Percentiles rank a stretch among this genome's conserved stretches.
These are phyloP conservation scores for Colletotrichum tanaceti DNA, from an alignment of 2,329 filamentous ascomycete genomes.

Conservation along the genomic window DNA sequence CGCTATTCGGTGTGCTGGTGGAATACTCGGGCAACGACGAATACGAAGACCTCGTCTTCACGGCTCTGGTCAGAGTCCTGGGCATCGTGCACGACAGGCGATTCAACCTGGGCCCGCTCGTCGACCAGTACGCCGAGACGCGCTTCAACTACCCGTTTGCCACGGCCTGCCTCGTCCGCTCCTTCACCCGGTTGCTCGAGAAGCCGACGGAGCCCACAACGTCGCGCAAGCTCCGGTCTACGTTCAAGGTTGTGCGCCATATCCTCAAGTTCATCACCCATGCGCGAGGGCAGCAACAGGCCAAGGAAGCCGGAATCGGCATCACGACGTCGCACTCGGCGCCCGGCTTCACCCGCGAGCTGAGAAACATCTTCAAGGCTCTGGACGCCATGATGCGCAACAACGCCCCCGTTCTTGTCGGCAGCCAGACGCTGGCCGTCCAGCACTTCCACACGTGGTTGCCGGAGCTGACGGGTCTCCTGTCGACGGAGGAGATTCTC, in stretches of 20 bases:
- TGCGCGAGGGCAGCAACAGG: slow-evolving; percentile 84
- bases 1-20: slow-evolving; percentile 89
- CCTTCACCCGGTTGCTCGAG: slow-evolving; percentile 84
- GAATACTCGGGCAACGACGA: slow-evolving; percentile 92
- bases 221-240: slow-evolving; percentile 85
- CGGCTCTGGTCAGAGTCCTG: slow-evolving; percentile 86
- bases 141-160: slow-evolving; percentile 95
- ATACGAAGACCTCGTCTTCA: slow-evolving; percentile 93
- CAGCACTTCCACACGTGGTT: slow-evolving; percentile 98
- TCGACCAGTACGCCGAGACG: slow-evolving; percentile 89
- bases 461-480: slow-evolving; percentile 83
- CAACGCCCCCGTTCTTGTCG: slow-evolving; percentile 84
- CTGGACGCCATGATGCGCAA: slow-evolving; percentile 92
- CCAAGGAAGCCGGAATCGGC: slow-evolving; percentile 88
- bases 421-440: slow-evolving; percentile 93
- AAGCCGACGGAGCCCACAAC: slow-evolving; percentile 86
- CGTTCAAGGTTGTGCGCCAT: slow-evolving; percentile 94
- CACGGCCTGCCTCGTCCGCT: slow-evolving; percentile 86
- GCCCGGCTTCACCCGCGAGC: slow-evolving; percentile 80
- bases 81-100: slow-evolving; percentile 94
- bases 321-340: slow-evolving; percentile 74
- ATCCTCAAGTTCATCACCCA: slow-evolving; percentile 96
- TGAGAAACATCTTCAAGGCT: slow-evolving; percentile 89
- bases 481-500: slow-evolving; percentile 86
- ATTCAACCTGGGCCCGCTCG: slow-evolving; percentile 89